These are phyloP conservation scores for Skeletonema marinoi DNA, from an alignment of 108 stramenopile species.

Conservation along the genomic window DNA sequence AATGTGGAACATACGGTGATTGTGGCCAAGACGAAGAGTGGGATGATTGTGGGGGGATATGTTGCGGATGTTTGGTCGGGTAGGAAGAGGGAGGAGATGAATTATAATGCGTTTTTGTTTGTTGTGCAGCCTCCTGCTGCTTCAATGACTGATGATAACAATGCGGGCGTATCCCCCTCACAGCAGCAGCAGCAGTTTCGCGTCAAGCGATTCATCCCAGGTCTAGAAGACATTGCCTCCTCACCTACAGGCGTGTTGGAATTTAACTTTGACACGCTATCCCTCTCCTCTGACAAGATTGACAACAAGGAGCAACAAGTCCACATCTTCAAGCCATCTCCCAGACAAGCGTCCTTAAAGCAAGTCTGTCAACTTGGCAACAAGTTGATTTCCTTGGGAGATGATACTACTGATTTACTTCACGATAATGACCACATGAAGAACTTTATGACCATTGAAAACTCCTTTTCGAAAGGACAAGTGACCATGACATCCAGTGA, in stretches of 20 bases:
- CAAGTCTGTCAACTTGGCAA: constrained; percentile 28
- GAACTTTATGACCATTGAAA: constrained; percentile 13
- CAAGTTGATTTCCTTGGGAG: constrained; percentile 15
- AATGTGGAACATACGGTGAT: constrained; percentile 17
- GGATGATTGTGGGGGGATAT: constrained; percentile 23
- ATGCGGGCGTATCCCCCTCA: neutral
- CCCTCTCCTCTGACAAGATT: neutral
- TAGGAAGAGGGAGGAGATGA: neutral
- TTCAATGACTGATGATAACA: neutral
- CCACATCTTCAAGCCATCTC: constrained; percentile 18
- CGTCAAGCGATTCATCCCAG: constrained; percentile 19
- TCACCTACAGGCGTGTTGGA: constrained; percentile 17
- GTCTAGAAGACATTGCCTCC: constrained; percentile 16
- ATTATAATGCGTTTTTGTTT: neutral
- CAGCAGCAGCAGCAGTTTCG: neutral
- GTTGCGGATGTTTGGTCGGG: constrained; percentile 25
- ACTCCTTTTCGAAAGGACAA: constrained; percentile 18
- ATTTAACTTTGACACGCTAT: constrained; percentile 3
- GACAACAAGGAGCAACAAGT: neutral
- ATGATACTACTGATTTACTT: neutral
- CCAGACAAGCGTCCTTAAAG: constrained; percentile 7
- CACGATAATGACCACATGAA: neutral
- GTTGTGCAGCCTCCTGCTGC: neutral
- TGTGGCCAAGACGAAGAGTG: constrained; percentile 11
- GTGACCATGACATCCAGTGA: neutral